A percentile compares a stretch with the other conserved stretches of the same genome.
These are phyloP conservation scores for Excoecaria agallocha DNA, from an alignment of 345 rosid genomes.

Conservation along the genomic window DNA sequence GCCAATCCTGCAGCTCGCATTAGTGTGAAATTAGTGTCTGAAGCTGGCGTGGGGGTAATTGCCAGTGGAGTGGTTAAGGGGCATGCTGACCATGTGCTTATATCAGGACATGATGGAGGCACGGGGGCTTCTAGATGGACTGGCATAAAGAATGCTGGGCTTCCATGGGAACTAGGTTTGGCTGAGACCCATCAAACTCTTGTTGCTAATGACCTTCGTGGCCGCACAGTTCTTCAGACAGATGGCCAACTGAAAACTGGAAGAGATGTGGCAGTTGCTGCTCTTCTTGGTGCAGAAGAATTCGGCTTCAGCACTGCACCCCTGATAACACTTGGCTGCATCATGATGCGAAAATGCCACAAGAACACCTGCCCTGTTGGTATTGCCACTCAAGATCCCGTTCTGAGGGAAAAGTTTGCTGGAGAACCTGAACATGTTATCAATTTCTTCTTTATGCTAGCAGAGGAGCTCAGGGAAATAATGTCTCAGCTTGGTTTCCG, in stretches of 20 bases:
- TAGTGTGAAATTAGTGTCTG: slow-evolving; percentile 94
- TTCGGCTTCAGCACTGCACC: slow-evolving; percentile 99
- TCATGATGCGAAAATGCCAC: slow-evolving; percentile 99
- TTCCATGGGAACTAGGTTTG: slow-evolving; percentile 99
- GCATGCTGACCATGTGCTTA: slow-evolving; percentile 95
- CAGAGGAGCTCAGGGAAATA: slow-evolving; percentile 96
- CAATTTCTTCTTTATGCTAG: slow-evolving; percentile 96
- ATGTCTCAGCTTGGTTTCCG: slow-evolving; percentile 92
- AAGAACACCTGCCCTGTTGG: slow-evolving; percentile 99
- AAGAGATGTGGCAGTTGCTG: slow-evolving; percentile 94
- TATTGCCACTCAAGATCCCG: slow-evolving; percentile 99
- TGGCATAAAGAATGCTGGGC: slow-evolving; percentile 97
- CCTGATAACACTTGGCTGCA: slow-evolving; percentile 95
- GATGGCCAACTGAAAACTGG: slow-evolving; percentile 99
- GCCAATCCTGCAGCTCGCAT: slow-evolving; percentile 90
- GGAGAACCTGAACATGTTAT: slow-evolving; percentile 99
- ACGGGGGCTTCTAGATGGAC: slow-evolving; percentile 99
- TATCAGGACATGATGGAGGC: slow-evolving; percentile 99
- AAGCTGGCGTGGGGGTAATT: slow-evolving; percentile 99
- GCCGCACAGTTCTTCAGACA: slow-evolving; percentile 95
- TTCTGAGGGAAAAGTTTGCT: slow-evolving; percentile 94
- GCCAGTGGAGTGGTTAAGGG: slow-evolving; percentile 99
- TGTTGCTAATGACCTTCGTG: slow-evolving; percentile 98
- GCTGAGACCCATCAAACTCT: slow-evolving; percentile 99
- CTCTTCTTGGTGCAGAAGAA: slow-evolving; percentile 99